Conservation (phyloP, 2,329 filamentous ascomycete species). For the Drechslera avenae region DNA sequence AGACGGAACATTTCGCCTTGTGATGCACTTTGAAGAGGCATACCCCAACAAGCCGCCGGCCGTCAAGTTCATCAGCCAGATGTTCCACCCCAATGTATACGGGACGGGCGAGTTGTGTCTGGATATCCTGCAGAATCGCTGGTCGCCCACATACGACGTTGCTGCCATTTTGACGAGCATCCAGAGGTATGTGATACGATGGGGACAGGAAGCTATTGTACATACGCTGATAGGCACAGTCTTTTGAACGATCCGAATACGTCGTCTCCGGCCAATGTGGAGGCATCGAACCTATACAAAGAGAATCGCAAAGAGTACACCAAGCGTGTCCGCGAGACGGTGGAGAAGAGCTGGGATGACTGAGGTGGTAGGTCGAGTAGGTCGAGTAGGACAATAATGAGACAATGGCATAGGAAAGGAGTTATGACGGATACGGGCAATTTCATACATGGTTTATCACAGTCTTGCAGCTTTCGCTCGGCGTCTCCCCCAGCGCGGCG, state of each 20-base stretch:
- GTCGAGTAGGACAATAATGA: constrained; percentile 16
- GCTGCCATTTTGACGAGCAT: constrained; percentile 97
- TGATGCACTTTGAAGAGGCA: constrained; percentile 99
- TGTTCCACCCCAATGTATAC: constrained; percentile 99
- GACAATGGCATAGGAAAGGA: constrained; percentile 22
- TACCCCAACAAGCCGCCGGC: constrained; percentile 98
- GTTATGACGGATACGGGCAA: constrained; percentile 23
- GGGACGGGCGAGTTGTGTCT: constrained; percentile 94
- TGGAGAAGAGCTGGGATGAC: constrained; percentile 99
- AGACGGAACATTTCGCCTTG: constrained; percentile 94
- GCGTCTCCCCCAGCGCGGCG: constrained; percentile 33
- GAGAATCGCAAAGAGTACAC: constrained; percentile 96
- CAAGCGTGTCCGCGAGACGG: constrained; percentile 92
- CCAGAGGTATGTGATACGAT: constrained; percentile 70
- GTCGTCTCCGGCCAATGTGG: constrained; percentile 96
- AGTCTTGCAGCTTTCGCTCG: constrained; percentile 13
- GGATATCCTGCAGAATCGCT: constrained; percentile 96
- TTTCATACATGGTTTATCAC: constrained; percentile 16
- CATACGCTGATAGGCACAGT: constrained; percentile 57
- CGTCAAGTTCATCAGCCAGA: constrained; percentile 97
- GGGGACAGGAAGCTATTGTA: neutral
- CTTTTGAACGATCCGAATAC: constrained; percentile 97
- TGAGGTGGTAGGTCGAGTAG: constrained; percentile 45
- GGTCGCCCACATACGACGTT: constrained; percentile 98
- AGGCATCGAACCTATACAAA: constrained; percentile 97